phyloP scores from a whole-genome alignment of 805 yeast genomes.

The Kazachstania psychrophila region DNA sequence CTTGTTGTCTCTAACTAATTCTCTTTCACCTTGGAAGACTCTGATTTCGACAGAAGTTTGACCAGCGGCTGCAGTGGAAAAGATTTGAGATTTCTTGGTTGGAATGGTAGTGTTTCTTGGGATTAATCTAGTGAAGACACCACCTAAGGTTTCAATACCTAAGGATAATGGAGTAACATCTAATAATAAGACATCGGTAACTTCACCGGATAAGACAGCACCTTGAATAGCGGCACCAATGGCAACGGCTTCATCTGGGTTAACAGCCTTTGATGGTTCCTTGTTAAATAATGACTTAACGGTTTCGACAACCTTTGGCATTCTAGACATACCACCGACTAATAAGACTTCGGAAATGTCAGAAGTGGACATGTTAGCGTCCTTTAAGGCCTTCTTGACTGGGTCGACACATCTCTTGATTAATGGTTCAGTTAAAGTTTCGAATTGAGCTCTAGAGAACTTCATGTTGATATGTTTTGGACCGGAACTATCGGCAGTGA shows the following conservation, averaged over 20 bases:
- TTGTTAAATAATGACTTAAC: conserved; percentile 67
- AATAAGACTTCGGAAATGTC: conserved; percentile 69
- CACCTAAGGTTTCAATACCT: conserved; percentile 97
- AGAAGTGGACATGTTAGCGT: conserved; percentile 55
- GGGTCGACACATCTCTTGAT: conserved; percentile 68
- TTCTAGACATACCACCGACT: conserved; percentile 86
- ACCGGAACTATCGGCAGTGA: conserved; percentile 71
- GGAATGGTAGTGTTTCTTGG: conserved; percentile 93
- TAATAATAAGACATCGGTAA: conserved; percentile 78
- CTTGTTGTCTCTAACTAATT: conserved; percentile 94
- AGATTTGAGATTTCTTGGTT: conserved; percentile 91
- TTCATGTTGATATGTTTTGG: conserved; percentile 60
- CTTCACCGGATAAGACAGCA: conserved; percentile 92
- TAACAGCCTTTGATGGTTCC: conserved; percentile 83
- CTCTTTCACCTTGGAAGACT: conserved; percentile 99
- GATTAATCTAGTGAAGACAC: conserved; percentile 86
- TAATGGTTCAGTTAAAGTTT: conserved; percentile 56
- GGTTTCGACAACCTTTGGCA: conserved; percentile 70
- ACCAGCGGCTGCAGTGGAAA: conserved; percentile 94
- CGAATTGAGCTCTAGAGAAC: conserved; percentile 65
- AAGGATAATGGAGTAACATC: conserved; percentile 82
- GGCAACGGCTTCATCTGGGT: conserved; percentile 92
- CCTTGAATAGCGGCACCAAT: conserved; percentile 98
- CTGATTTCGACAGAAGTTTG: conserved; percentile 95
- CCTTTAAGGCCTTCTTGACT: conserved; percentile 67